Evolutionary conservation across 805 yeast species (phyloP), one percentile per base, ranked within the genome.

Genomic region (Tetrapisispora phaffii): DNA sequence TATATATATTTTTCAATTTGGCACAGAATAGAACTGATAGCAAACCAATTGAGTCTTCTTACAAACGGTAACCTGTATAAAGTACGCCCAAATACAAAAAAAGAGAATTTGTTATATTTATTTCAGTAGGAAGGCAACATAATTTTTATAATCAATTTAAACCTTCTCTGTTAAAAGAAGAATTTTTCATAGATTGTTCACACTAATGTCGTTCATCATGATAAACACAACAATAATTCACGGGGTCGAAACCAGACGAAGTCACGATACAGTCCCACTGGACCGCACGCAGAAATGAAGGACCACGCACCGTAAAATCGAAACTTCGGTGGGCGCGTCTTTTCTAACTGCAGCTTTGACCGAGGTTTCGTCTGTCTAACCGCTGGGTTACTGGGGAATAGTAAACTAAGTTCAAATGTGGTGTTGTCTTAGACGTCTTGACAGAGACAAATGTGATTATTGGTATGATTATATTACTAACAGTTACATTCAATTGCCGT

Each of bases 101-200:
- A n/a, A 16, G 16, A 34, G 20, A 20, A 9, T 34, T 22, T 22
- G 39, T 36, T 36, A 36, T n/a, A 23, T 16, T 40, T 40, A 40
- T 22, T 32, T 63, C 68, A 64, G 68, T 62, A 63, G 68, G 68
- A 64, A 64, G 67, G 68, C 68, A 64, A 63, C 68, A 63, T 58
- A 55, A 51, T 61, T 57, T 62, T 64, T 60, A 53, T 62, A 63
- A 63, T 62, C 66, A 54, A 50, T 54, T 38, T 48, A 4, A 45
- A 47, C 46, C 42, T 46, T 34, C 53, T 26, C 13, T n/a, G 17
- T 29, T 13, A 20, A 9, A 21, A 23, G 49, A 50, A n/a, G n/a
- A 49, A 53, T 57, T 51, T 44, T 45, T 63, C 68, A 64, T 66
- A 64, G 68, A 64, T 64, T 64, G 68, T 64, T 64, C 68, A 63